These are phyloP conservation scores for Pseudozyma sp. DNA, from an alignment of 1,284 basidiomycete species.

Conservation along the genomic window DNA sequence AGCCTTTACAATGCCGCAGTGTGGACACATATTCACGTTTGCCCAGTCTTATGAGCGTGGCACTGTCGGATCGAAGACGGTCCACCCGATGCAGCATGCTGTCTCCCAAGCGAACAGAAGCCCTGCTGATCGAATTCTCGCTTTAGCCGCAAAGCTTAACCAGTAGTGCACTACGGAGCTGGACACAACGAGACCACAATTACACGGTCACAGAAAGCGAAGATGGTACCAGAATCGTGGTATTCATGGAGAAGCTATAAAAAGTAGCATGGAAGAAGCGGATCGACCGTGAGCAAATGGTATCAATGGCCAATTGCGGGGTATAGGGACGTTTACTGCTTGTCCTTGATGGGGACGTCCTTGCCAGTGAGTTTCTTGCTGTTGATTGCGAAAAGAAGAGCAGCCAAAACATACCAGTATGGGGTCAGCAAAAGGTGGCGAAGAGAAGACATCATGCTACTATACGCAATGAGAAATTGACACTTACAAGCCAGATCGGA, in stretches of 20 bases:
- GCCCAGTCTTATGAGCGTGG: too few relatives aligned
- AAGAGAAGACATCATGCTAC: background rate
- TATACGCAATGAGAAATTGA: background rate
- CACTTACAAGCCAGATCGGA: constrained; percentile 54
- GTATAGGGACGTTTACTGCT: constrained; percentile 45
- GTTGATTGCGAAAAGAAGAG: background rate
- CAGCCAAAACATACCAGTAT: background rate
- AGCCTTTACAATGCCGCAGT: too few relatives aligned
- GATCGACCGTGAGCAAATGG: background rate
- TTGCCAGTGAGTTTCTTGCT: constrained; percentile 62
- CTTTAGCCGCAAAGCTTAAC: background rate
- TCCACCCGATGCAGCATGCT: too few relatives aligned
- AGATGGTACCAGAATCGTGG: constrained; percentile 4
- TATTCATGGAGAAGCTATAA: background rate
- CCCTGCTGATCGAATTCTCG: background rate
- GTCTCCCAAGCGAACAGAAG: too few relatives aligned
- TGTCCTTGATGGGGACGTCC: constrained; percentile 61
- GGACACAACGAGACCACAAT: background rate
- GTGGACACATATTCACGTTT: too few relatives aligned
- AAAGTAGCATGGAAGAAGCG: background rate
- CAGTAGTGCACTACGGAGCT: background rate
- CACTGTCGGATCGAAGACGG: too few relatives aligned
- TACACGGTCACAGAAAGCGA: background rate
- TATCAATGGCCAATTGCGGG: constrained; percentile 14
- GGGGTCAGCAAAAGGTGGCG: background rate